Evolutionary conservation across 2,329 filamentous ascomycete species (phyloP).

Genomic region (Plenodomus biglobosus): DNA sequence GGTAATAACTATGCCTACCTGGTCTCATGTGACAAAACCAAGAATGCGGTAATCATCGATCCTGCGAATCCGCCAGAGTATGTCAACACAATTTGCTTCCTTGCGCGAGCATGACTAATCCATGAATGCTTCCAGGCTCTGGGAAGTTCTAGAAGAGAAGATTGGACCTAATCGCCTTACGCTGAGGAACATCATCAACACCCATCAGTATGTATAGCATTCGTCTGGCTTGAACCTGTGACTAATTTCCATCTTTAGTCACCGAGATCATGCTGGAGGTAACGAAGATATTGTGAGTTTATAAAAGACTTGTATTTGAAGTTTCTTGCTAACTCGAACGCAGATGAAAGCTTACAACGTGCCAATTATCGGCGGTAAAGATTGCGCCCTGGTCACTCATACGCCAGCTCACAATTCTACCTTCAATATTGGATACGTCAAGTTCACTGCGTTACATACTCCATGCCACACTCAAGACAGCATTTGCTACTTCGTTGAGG

Average conservation of each 20-base stretch:
- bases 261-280: conserved; percentile 92
- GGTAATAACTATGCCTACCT: conserved; percentile 82
- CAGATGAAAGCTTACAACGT: conserved; percentile 64
- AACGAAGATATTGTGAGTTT: conserved; percentile 75
- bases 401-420: conserved; percentile 74
- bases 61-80: conserved; percentile 78
- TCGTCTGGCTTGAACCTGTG: conserved; percentile 5
- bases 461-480: conserved; percentile 98
- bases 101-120: neutral
- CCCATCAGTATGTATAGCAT: conserved; percentile 74
- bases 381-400: conserved; percentile 77
- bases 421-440: conserved; percentile 82
- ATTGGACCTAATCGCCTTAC: conserved; percentile 74
- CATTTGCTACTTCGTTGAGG: conserved; percentile 91
- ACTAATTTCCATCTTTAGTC: conserved; percentile 55
- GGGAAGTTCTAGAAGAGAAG: conserved; percentile 69
- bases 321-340: neutral
- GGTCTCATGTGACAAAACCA: conserved; percentile 54
- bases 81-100: conserved; percentile 24
- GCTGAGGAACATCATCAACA: conserved; percentile 88
- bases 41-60: conserved; percentile 67
- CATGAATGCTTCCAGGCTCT: neutral
- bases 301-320: too few species aligned
- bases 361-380: conserved; percentile 81
- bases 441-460: conserved; percentile 85